These are phyloP conservation scores for Globisporangium megalacanthum DNA, from an alignment of 352 stramenopile species.

Conservation along the genomic window DNA sequence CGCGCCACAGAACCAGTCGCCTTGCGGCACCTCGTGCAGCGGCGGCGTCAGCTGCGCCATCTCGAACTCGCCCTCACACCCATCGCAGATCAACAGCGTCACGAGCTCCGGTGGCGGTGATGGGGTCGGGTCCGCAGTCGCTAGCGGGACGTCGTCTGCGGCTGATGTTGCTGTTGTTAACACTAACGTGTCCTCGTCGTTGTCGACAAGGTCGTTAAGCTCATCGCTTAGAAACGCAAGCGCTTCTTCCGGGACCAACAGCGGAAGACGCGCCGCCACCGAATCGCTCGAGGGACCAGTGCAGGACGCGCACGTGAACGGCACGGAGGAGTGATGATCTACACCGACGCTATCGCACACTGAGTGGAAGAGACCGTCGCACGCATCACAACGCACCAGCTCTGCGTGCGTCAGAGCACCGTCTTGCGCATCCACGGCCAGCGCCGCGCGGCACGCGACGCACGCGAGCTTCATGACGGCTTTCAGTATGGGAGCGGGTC, in stretches of 20 bases:
- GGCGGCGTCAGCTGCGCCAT: conserved; percentile 38
- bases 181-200: conserved; percentile 21
- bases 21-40: conserved; percentile 30
- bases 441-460: conserved; percentile 31
- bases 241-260: conserved; percentile 31
- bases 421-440: not conserved
- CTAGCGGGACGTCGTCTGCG: no score
- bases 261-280: conserved; percentile 3
- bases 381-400: conserved; percentile 25
- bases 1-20: conserved; percentile 39
- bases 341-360: conserved; percentile 17
- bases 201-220: conserved; percentile 2
- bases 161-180: conserved; percentile 5
- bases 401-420: conserved; percentile 2
- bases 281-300: not conserved
- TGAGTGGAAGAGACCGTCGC: conserved; percentile 40
- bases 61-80: conserved; percentile 59
- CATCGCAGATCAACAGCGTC: conserved; percentile 54
- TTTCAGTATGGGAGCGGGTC: no score
- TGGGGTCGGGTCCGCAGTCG: not conserved
- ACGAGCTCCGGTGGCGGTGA: conserved; percentile 5
- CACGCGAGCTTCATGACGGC: conserved; percentile 35
- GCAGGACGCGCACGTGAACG: conserved; percentile 23
- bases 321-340: conserved; percentile 5
- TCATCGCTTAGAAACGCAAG: conserved; percentile 17